Percentiles rank a stretch among this genome's conserved stretches.
Conservation (phyloP, 306 rosid species). For the Gillenia trifoliata region DNA sequence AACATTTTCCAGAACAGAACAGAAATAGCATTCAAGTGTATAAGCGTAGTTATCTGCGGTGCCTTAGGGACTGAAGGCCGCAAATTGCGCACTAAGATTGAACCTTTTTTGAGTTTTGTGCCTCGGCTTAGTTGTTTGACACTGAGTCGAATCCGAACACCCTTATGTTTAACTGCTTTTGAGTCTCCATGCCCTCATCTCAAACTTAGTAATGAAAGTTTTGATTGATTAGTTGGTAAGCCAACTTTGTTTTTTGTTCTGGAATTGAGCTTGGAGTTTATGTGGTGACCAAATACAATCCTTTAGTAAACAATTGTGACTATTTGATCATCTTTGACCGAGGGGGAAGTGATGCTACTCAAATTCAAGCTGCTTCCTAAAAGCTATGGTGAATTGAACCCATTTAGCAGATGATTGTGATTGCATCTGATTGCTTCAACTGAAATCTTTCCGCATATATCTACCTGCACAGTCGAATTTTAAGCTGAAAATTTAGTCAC, state of each 20-base stretch:
- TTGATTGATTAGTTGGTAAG: neutral
- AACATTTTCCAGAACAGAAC: neutral
- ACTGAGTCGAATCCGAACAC: neutral
- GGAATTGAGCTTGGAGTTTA: conserved; percentile 2
- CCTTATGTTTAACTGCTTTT: neutral
- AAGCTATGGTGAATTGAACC: neutral
- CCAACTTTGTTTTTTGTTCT: neutral
- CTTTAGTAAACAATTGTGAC: neutral
- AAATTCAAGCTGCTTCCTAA: neutral
- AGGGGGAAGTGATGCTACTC: neutral
- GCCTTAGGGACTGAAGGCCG: neutral
- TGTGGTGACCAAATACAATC: neutral
- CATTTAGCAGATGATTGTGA: neutral
- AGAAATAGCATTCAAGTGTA: neutral
- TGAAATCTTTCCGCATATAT: neutral
- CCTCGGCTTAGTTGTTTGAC: neutral
- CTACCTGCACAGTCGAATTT: neutral
- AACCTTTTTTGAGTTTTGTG: neutral
- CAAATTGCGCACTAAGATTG: neutral
- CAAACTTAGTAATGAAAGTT: neutral
- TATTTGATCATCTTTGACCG: neutral
- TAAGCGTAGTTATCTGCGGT: neutral
- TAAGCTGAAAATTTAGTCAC: neutral
- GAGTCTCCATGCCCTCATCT: neutral
- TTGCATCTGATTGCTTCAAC: neutral